phyloP scores from a whole-genome alignment of 2,329 filamentous ascomycete species.

The Talaromyces albobiverticillius region DNA sequence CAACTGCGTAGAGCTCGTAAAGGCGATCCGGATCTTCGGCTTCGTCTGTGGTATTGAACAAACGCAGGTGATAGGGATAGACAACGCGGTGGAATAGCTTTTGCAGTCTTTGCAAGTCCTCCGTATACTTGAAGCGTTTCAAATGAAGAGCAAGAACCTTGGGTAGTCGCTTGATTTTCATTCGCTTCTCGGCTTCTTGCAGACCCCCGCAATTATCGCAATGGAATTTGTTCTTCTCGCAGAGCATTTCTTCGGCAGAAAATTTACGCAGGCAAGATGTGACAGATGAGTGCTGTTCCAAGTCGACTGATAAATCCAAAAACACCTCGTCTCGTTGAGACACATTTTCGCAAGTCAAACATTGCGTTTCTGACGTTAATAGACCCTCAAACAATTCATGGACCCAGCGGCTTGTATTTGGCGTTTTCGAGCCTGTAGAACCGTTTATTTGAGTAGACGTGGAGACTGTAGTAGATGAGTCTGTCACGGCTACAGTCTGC shows the following conservation, averaged over 20 bases:
- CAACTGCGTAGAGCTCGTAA: conserved; percentile 95
- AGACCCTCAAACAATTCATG: conserved; percentile 96
- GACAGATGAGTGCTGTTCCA: conserved; percentile 93
- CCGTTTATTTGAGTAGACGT: conserved; percentile 21
- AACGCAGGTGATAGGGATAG: conserved; percentile 91
- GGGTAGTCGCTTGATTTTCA: conserved; percentile 96
- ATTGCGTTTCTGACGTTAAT: conserved; percentile 92
- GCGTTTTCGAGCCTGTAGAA: conserved; percentile 47
- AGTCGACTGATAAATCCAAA: conserved; percentile 89
- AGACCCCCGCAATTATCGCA: conserved; percentile 95
- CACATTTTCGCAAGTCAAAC: conserved; percentile 90
- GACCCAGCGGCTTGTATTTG: conserved; percentile 80
- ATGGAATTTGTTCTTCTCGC: conserved; percentile 97
- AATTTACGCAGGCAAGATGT: conserved; percentile 95
- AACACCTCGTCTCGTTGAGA: conserved; percentile 96
- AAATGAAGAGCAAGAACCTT: conserved; percentile 88
- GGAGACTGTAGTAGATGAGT: conserved; percentile 33
- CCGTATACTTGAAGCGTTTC: conserved; percentile 98
- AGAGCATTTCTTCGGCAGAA: conserved; percentile 97
- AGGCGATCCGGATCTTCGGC: conserved; percentile 88
- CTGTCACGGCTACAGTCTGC: conserved; percentile 45
- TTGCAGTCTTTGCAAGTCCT: conserved; percentile 87
- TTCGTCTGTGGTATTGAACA: conserved; percentile 97
- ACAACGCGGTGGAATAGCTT: conserved; percentile 97
- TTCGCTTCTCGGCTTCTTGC: conserved; percentile 96